Conservation (phyloP, 805 yeast genomes). For the Komagataella kurtzmanii region DNA sequence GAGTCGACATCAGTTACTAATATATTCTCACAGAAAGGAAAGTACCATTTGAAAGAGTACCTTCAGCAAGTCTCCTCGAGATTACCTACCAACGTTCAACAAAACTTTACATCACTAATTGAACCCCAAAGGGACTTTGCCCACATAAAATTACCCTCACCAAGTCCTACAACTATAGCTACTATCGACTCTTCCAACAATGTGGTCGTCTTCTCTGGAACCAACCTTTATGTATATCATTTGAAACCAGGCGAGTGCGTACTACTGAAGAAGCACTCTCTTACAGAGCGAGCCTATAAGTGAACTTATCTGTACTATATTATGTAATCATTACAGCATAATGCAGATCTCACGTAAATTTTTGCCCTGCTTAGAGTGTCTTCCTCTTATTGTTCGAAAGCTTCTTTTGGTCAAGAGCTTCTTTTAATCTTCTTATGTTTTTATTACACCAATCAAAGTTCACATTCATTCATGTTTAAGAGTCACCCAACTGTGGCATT, state of each 20-base stretch:
- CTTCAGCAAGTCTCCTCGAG: constrained; percentile 14
- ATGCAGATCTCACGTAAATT: neutral
- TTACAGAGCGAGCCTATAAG: neutral
- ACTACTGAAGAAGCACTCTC: constrained; percentile 46
- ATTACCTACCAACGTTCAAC: constrained; percentile 44
- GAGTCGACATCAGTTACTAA: neutral
- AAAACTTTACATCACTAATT: constrained; percentile 43
- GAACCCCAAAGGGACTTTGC: constrained; percentile 93
- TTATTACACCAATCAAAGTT: neutral
- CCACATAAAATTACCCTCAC: constrained; percentile 42
- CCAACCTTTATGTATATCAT: constrained; percentile 68
- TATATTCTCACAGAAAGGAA: neutral
- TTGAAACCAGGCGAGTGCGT: constrained; percentile 84
- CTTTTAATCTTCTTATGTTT: neutral
- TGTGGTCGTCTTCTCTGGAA: constrained; percentile 67
- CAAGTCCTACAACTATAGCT: neutral
- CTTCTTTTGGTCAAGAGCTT: neutral
- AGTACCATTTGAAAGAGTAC: constrained; percentile 17
- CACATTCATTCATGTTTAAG: constrained; percentile 1
- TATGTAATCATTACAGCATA: neutral
- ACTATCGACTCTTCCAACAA: neutral
- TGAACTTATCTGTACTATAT: neutral
- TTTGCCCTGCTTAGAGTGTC: too few species aligned
- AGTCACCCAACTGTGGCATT: neutral
- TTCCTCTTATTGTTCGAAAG: neutral